Conservation (phyloP, 192 early-diverging fungal species). For the Backusella sp. region DNA sequence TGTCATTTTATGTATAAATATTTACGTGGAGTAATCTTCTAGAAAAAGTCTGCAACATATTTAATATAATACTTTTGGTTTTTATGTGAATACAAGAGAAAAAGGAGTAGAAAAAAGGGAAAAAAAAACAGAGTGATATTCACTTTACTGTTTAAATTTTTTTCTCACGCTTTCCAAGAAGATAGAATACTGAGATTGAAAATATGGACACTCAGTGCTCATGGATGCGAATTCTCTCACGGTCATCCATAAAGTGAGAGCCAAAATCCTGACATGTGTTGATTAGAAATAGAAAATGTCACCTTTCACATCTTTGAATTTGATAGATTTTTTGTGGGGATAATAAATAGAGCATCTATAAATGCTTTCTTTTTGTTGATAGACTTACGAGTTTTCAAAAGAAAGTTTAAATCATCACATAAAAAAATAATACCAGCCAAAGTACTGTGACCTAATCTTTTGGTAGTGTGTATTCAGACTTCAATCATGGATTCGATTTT, state of each 20-base stretch:
- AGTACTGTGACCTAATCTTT: no score
- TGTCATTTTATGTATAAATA: background rate
- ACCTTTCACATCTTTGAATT: background rate
- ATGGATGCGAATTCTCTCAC: background rate
- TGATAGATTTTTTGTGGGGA: background rate
- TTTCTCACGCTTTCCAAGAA: background rate
- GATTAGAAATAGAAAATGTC: constrained; percentile 1
- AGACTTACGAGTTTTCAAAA: background rate
- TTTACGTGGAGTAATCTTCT: constrained; percentile 4
- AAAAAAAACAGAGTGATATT: background rate
- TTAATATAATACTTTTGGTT: background rate
- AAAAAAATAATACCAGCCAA: no score
- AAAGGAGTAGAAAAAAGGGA: background rate
- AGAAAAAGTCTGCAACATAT: background rate
- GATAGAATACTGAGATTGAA: background rate
- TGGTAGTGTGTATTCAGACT: background rate
- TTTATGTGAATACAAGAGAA: background rate
- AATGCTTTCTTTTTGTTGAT: background rate
- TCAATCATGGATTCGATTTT: background rate
- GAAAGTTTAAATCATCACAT: background rate
- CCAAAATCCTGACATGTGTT: background rate
- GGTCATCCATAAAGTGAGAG: background rate
- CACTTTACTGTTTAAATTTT: background rate
- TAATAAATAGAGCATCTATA: no score
- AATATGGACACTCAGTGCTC: background rate